These are phyloP conservation scores for Starmerella etchellsii DNA, from an alignment of 805 yeast genomes.

Conservation along the genomic window DNA sequence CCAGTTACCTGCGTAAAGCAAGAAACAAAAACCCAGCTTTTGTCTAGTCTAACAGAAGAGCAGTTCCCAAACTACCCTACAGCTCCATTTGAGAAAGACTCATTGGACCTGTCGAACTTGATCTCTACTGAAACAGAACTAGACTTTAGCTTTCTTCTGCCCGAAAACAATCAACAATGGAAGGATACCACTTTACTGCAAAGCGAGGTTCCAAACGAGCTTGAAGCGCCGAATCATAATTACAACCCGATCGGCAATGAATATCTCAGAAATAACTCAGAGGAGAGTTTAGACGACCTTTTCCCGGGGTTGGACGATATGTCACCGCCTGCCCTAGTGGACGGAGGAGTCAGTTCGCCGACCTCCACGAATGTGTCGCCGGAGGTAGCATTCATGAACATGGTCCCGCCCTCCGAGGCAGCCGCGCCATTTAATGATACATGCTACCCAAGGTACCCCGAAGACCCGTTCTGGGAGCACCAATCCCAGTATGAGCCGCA, in stretches of 20 bases:
- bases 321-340: not conserved
- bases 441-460: not conserved
- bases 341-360: not conserved
- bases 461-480: too few relatives aligned
- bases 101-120: constrained; percentile 15
- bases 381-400: not conserved
- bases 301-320: not conserved
- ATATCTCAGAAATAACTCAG: too few relatives aligned
- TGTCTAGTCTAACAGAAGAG: constrained; percentile 12
- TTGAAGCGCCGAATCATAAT: too few relatives aligned
- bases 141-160: not conserved
- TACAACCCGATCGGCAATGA: too few relatives aligned
- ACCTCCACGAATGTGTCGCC: not conserved
- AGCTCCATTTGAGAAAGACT: constrained; percentile 7
- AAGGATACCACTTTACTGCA: too few relatives aligned
- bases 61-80: constrained; percentile 9
- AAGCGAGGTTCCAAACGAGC: too few relatives aligned
- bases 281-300: not conserved
- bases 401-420: not conserved
- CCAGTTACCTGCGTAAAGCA: not conserved
- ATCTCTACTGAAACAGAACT: constrained; percentile 6
- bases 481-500: too few relatives aligned
- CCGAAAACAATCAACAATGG: not conserved
- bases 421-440: not conserved
- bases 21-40: not conserved